Percentiles rank a stretch among this genome's conserved stretches.
Conservation (phyloP, 768 basidiomycete species). For the Psilocybe cyanescens region DNA sequence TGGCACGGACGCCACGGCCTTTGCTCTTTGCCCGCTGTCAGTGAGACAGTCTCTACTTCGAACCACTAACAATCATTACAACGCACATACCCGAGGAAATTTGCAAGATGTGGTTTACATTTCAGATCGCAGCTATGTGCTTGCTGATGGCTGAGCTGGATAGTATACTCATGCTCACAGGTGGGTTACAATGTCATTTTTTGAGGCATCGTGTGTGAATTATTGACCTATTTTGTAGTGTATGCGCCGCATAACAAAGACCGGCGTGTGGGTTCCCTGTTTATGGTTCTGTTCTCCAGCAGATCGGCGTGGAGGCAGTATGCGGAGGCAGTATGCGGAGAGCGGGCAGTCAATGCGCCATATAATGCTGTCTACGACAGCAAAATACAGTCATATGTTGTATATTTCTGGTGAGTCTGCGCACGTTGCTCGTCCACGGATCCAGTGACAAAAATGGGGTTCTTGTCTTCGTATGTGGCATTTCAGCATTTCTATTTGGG, state of each 20-base stretch:
- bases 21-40: too few relatives aligned
- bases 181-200: neutral
- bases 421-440: too few relatives aligned
- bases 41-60: too few relatives aligned
- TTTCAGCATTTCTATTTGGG: constrained; percentile 12
- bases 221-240: neutral
- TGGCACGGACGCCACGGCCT: too few relatives aligned
- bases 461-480: too few relatives aligned
- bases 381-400: constrained; percentile 3
- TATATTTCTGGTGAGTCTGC: constrained; percentile 10
- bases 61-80: neutral
- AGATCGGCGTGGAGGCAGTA: neutral
- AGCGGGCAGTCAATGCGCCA: neutral
- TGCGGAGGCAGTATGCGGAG: neutral
- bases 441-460: too few relatives aligned
- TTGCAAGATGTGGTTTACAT: neutral
- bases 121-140: neutral
- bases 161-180: neutral
- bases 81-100: neutral
- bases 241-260: neutral
- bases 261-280: neutral
- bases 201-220: neutral
- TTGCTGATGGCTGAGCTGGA: neutral
- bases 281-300: neutral
- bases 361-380: neutral